Conservation (phyloP, 1,284 basidiomycete species). For the Apiotrichum laibachii region DNA sequence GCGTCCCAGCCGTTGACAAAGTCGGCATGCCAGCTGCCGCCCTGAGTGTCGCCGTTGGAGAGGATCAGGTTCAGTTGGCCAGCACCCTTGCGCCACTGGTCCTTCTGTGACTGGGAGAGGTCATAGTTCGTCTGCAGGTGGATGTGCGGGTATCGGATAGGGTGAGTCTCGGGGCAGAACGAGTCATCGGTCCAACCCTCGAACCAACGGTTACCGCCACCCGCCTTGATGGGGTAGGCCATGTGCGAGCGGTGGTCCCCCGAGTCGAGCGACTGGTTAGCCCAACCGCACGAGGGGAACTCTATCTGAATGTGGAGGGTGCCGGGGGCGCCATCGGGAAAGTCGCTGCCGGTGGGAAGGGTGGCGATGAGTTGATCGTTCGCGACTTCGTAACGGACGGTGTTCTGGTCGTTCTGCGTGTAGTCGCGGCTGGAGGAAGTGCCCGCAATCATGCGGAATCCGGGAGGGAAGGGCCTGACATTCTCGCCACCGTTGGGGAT, state of each 20-base stretch:
- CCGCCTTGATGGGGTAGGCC: slow-evolving; percentile 32
- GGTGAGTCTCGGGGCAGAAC: slow-evolving; percentile 34
- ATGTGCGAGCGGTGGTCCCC: slow-evolving; percentile 45
- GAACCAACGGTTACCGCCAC: slow-evolving; percentile 17
- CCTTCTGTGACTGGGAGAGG: neutral
- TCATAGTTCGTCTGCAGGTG: slow-evolving; percentile 31
- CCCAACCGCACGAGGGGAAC: slow-evolving; percentile 44
- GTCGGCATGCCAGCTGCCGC: slow-evolving; percentile 42
- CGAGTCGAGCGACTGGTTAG: slow-evolving; percentile 33
- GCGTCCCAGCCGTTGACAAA: slow-evolving; percentile 35
- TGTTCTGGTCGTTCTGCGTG: slow-evolving; percentile 27
- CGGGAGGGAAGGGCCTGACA: slow-evolving; percentile 45
- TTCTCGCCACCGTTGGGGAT: slow-evolving; percentile 8
- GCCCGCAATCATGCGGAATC: slow-evolving; percentile 46
- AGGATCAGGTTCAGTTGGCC: slow-evolving; percentile 34
- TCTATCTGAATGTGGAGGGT: slow-evolving; percentile 27
- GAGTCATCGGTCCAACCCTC: slow-evolving; percentile 20
- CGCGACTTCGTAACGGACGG: slow-evolving; percentile 21
- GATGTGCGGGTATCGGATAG: slow-evolving; percentile 44
- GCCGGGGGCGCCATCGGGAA: slow-evolving; percentile 29
- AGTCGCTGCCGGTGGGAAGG: slow-evolving; percentile 39
- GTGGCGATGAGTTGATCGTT: no score
- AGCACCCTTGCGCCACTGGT: slow-evolving; percentile 6
- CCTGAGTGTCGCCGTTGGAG: slow-evolving; percentile 41
- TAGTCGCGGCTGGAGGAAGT: slow-evolving; percentile 29